Base-by-base conservation (phyloP, 768 basidiomycete species). In the Boletus fagicola region DNA sequence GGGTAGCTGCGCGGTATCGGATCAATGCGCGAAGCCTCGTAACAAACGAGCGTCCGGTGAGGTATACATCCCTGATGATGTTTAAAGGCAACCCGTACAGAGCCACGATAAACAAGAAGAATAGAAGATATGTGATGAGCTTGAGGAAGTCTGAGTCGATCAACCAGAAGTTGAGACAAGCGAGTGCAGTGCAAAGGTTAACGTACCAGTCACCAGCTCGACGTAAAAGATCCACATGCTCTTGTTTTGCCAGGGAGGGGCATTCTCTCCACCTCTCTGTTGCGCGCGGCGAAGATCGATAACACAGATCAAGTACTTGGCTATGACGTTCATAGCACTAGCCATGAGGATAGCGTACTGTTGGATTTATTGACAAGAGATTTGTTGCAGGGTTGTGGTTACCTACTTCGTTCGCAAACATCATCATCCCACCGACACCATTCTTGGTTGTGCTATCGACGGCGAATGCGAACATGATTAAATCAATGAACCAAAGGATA, bases 141-240 rank as follows among this genome's bases (percentile, higher is more conserved):
- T 98, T 98, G 63, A 94, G 75, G 76, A 98, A 97, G 72, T 98
- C 96, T 98, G 58, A 50, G 48, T 48, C 18, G 22, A 22, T n/a
- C 45, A 28, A 51, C 24, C 49, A 62, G 22, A 50, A 62, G 44
- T 46, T 58, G 48, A 58, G 57, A 43, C 8, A 44, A 16, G 33
- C 12, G 26, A 50, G 52, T 24, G 50, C 35, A 53, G 48, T 52
- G 8, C 44, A 48, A 47, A 35, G 22, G 12, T 52, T 44, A 20
- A 74, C 84, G 47, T 61, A 95, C 96, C 94, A 42, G 94, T 95
- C 28, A 80, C 78, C 51, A 98, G 75, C 68, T 98, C 97, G 56
- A 98, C 85, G 69, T 98, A 98, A 76, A 97, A 98, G 10, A 90
- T 78, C 80, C 86, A 95, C 87, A 98, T 95, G 77, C 92, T 94